Percentiles rank a stretch among this genome's conserved stretches.
Conservation (phyloP, 352 stramenopile genomes). For the Stramenopiles sp. region DNA sequence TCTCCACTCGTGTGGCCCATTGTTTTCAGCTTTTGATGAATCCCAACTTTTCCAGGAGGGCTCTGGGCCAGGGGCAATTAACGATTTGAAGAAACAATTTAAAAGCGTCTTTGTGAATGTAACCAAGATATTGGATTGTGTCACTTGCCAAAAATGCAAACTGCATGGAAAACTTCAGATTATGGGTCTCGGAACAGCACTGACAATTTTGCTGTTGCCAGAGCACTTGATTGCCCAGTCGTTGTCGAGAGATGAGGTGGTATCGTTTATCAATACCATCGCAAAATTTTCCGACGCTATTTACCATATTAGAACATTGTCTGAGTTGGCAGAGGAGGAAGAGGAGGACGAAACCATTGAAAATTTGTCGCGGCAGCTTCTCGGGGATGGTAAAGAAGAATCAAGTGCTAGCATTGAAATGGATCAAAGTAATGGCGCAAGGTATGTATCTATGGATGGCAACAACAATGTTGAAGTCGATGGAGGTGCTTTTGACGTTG, state of each 20-base stretch:
- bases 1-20: constrained; percentile 34
- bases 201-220: constrained; percentile 86
- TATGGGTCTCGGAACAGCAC: constrained; percentile 79
- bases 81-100: constrained; percentile 37
- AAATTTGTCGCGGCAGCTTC: no score
- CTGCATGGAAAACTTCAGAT: constrained; percentile 93
- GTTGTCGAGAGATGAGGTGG: constrained; percentile 84
- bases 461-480: no score
- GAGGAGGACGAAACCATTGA: no score
- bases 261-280: constrained; percentile 87
- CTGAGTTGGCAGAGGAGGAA: constrained; percentile 48
- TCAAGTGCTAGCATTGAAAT: no score
- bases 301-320: no score
- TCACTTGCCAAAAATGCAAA: constrained; percentile 76
- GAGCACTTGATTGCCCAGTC: constrained; percentile 40
- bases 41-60: constrained; percentile 44
- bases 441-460: no score
- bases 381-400: no score
- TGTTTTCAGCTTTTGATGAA: constrained; percentile 53
- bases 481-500: no score
- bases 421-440: no score
- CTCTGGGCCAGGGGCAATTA: no score
- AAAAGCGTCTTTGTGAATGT: constrained; percentile 90
- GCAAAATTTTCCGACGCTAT: constrained; percentile 56
- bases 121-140: constrained; percentile 90